Evolutionary conservation across 306 rosid species (phyloP), one percentile per base, ranked within the genome.

Genomic region (Begonia peltatifolia): DNA sequence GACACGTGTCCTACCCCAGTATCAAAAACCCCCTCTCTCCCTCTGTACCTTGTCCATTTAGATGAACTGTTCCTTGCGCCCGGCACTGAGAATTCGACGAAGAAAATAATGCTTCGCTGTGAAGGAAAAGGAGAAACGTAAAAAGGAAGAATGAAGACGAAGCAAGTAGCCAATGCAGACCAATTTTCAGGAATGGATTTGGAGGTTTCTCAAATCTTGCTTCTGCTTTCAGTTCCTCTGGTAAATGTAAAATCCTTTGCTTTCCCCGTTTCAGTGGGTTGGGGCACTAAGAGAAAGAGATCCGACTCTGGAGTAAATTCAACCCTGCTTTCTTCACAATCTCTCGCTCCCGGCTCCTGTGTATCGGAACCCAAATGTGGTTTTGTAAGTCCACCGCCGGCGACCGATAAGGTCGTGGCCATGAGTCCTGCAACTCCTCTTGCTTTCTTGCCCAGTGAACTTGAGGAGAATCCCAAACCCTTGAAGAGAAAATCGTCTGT

Each of bases 391-490:
- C 3, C 53, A 14, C 53, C 65, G 57, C 38, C 44, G 49, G 14
- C 9, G 17, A 62, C 52, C 2, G 50, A 17, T n/a, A 71, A 77
- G 60, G 42, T 42, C 13, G 47, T 70, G 53, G 61, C 78, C 64
- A 16, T 68, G 1, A 74, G 71, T 43, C 83, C 79, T 4, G 73
- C 66, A 0, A 82, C 93, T 14, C 87, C 87, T 56, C 70, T 75
- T 18, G 67, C 73, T 17, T 1, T 77, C 69, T 62, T 70, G 12
- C 79, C 72, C 1, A 58, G 78, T 47, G 87, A 79, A 56, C 73
- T 83, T 11, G 87, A 82, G 9, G 76, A 79, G 15, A 74, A 59
- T 54, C 64, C 58, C 15, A 47, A 65, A 14, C 52, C 22, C 25
- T 9, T 18, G 46, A 69, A 36, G 41, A 64, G 52, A 47, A 77